Conservation (phyloP, 768 basidiomycete species). For the Ramaria sp. region DNA sequence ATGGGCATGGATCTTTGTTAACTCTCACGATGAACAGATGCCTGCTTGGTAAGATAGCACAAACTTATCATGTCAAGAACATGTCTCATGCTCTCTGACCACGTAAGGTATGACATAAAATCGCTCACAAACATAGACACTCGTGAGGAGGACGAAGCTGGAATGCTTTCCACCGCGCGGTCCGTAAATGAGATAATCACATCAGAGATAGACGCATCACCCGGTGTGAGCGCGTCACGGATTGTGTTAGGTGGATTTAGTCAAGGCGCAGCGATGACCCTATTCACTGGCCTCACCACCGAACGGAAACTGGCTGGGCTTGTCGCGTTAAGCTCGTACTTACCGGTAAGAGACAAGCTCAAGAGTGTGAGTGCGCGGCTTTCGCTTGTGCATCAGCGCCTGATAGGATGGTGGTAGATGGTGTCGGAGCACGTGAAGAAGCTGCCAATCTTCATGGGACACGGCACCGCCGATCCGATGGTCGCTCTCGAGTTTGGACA, state of each 20-base stretch:
- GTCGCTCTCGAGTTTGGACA: constrained; percentile 48
- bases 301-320: constrained; percentile 64
- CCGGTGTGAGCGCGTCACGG: constrained; percentile 54
- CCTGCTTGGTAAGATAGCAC: constrained; percentile 50
- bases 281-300: constrained; percentile 63
- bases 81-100: not conserved
- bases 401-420: constrained; percentile 35
- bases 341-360: constrained; percentile 57
- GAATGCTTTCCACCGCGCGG: constrained; percentile 57
- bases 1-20: not conserved
- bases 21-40: constrained; percentile 29
- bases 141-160: constrained; percentile 57
- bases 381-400: not conserved
- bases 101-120: constrained; percentile 63
- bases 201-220: constrained; percentile 47
- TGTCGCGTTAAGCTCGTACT: constrained; percentile 67
- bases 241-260: constrained; percentile 86
- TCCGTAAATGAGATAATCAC: constrained; percentile 60
- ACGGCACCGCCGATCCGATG: constrained; percentile 67
- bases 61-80: no score
- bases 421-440: constrained; percentile 44
- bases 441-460: constrained; percentile 80
- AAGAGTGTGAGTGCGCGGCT: constrained; percentile 38
- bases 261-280: constrained; percentile 71
- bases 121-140: constrained; percentile 45